phyloP scores from a whole-genome alignment of 495 filamentous ascomycete species.

The Parmelia sp. region DNA sequence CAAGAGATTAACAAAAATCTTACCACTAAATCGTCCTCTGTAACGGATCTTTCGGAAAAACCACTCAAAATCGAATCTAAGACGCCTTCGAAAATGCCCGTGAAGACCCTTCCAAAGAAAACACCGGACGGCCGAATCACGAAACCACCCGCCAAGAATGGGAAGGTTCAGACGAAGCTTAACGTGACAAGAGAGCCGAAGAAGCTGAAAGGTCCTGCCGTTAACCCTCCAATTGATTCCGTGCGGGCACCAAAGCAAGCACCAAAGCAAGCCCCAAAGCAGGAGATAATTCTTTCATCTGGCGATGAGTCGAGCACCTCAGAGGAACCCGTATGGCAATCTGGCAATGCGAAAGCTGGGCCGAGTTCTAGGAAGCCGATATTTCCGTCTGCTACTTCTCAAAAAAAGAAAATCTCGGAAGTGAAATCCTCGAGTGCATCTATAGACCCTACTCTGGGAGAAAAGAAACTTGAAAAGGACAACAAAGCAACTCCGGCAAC shows the following conservation, averaged over 20 bases:
- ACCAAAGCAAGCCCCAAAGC: neutral
- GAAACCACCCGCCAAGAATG: slow-evolving; percentile 3
- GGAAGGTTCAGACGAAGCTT: slow-evolving; percentile 24
- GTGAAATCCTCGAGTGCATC: neutral
- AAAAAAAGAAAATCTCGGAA: neutral
- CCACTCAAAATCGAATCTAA: neutral
- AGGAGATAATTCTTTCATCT: slow-evolving; percentile 8
- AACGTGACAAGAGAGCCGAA: slow-evolving; percentile 16
- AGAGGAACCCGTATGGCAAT: slow-evolving; percentile 14
- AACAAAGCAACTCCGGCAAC: slow-evolving; percentile 6
- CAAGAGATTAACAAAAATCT: slow-evolving; percentile 7
- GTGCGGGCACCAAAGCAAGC: neutral
- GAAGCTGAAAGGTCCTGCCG: slow-evolving; percentile 18
- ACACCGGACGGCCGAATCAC: slow-evolving; percentile 4
- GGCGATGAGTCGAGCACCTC: slow-evolving; percentile 11
- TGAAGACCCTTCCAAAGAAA: neutral
- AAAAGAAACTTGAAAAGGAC: neutral
- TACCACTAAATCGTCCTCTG: neutral
- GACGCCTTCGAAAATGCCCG: neutral
- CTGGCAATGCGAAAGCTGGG: slow-evolving; percentile 20
- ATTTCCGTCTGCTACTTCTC: neutral
- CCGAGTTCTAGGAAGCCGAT: slow-evolving; percentile 20
- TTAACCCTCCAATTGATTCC: slow-evolving; percentile 9
- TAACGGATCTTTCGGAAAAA: neutral
- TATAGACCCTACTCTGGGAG: slow-evolving; percentile 4